phyloP scores from a whole-genome alignment of 2,329 filamentous ascomycete genomes.

The Fusarium multiceps region DNA sequence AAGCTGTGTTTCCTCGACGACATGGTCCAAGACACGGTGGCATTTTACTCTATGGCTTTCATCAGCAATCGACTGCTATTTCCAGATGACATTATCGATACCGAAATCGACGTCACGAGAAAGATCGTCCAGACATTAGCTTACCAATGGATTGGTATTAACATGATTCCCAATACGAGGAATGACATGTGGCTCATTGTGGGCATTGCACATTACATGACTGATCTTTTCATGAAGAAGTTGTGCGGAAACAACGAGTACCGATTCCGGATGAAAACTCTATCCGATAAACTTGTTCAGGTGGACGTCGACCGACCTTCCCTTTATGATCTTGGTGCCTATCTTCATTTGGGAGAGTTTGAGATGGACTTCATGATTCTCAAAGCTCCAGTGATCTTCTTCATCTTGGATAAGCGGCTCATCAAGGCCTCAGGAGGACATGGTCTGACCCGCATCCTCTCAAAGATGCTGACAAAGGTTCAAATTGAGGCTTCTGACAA shows the following conservation, averaged over 20 bases:
- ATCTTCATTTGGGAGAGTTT: slow-evolving; percentile 83
- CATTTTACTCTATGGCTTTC: slow-evolving; percentile 85
- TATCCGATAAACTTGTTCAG: slow-evolving; percentile 84
- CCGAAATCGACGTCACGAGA: slow-evolving; percentile 82
- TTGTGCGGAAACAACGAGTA: slow-evolving; percentile 96
- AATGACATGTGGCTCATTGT: slow-evolving; percentile 89
- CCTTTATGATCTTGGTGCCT: slow-evolving; percentile 80
- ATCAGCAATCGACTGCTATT: slow-evolving; percentile 89
- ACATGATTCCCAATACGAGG: slow-evolving; percentile 84
- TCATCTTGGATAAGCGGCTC: slow-evolving; percentile 91
- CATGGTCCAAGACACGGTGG: slow-evolving; percentile 76
- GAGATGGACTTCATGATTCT: slow-evolving; percentile 90
- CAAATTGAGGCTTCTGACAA: slow-evolving; percentile 71
- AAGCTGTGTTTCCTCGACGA: slow-evolving; percentile 96
- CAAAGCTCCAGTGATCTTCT: slow-evolving; percentile 91
- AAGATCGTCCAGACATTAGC: slow-evolving; percentile 85
- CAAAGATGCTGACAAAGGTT: slow-evolving; percentile 85
- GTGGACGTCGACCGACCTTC: slow-evolving; percentile 85
- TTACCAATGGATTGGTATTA: slow-evolving; percentile 93
- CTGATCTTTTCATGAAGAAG: slow-evolving; percentile 89
- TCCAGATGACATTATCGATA: slow-evolving; percentile 85
- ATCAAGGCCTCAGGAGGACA: slow-evolving; percentile 85
- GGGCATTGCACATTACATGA: slow-evolving; percentile 94
- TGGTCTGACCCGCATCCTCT: slow-evolving; percentile 86
- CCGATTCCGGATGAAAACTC: slow-evolving; percentile 85